Percentiles rank a stretch among this genome's conserved stretches.
Evolutionary conservation across 1,139 yeast genomes (phyloP).

Genomic region (Geotrichum siamense): DNA sequence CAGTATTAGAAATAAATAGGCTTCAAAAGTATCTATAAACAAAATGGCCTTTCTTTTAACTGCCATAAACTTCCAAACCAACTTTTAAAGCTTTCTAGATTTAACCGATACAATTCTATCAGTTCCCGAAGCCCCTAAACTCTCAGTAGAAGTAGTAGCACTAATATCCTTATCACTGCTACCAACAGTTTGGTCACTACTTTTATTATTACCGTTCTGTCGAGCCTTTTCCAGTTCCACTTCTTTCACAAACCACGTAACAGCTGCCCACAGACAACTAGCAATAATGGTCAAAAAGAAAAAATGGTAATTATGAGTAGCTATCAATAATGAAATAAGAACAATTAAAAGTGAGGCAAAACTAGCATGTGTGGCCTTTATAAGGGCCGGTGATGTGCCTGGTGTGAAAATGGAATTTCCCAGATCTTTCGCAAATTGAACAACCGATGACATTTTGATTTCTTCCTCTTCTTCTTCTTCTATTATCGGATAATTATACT

Average conservation of each 20-base stretch:
- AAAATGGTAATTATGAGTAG: constrained; percentile 71
- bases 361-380: constrained; percentile 71
- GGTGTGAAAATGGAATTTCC: constrained; percentile 95
- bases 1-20: no score
- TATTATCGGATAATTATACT: no score
- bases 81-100: constrained; percentile 11
- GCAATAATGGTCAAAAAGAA: constrained; percentile 67
- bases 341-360: constrained; percentile 50
- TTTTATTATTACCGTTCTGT: constrained; percentile 18
- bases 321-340: constrained; percentile 49
- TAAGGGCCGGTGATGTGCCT: constrained; percentile 82
- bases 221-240: constrained; percentile 45
- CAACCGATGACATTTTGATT: constrained; percentile 13
- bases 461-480: no score
- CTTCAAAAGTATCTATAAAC: no score
- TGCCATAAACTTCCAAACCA: no score
- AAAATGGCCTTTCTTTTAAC: no score
- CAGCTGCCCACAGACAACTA: constrained; percentile 61
- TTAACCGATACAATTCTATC: neutral
- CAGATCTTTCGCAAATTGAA: constrained; percentile 46
- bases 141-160: neutral
- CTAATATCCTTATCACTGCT: neutral
- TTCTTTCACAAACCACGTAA: constrained; percentile 84
- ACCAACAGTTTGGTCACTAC: neutral
- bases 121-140: no score